These are phyloP conservation scores for Thraustotheca clavata DNA, from an alignment of 352 stramenopile species.

Conservation along the genomic window DNA sequence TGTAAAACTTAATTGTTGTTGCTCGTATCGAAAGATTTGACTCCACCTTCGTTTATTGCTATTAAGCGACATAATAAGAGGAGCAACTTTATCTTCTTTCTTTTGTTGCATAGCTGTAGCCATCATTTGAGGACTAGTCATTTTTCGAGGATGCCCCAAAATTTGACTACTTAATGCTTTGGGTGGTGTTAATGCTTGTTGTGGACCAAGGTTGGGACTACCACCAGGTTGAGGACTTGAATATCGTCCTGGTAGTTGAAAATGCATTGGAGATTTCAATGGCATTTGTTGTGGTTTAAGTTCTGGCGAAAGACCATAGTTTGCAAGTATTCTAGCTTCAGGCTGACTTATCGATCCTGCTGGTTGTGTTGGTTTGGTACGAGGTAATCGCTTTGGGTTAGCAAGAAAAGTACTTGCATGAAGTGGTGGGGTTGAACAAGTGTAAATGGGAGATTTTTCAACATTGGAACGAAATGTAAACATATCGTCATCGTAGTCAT, in stretches of 20 bases:
- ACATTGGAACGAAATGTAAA: not conserved
- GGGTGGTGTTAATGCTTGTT: too few species aligned
- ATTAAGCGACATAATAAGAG: not conserved
- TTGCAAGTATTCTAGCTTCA: too few species aligned
- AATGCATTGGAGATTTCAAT: slow-evolving; percentile 9
- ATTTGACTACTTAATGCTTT: not conserved
- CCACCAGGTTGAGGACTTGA: not conserved
- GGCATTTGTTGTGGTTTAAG: not conserved
- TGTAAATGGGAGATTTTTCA: slow-evolving; percentile 3
- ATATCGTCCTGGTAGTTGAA: not conserved
- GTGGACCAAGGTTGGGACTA: not conserved
- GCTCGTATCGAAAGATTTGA: slow-evolving; percentile 80
- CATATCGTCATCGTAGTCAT: slow-evolving; percentile 20
- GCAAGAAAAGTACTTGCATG: not conserved
- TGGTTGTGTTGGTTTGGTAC: not conserved
- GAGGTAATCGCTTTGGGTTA: not conserved
- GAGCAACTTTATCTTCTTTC: not conserved
- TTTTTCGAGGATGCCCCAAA: too few species aligned
- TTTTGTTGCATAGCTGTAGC: not conserved
- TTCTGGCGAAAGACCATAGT: slow-evolving; percentile 17
- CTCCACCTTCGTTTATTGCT: slow-evolving; percentile 76
- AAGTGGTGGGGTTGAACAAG: slow-evolving; percentile 10
- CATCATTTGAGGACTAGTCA: not conserved
- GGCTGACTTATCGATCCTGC: not conserved
- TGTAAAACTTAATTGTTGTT: slow-evolving; percentile 6